Evolutionary conservation across 495 filamentous ascomycete genomes (phyloP), one percentile per base, ranked within the genome.

Genomic region (Penicillium lividum): DNA sequence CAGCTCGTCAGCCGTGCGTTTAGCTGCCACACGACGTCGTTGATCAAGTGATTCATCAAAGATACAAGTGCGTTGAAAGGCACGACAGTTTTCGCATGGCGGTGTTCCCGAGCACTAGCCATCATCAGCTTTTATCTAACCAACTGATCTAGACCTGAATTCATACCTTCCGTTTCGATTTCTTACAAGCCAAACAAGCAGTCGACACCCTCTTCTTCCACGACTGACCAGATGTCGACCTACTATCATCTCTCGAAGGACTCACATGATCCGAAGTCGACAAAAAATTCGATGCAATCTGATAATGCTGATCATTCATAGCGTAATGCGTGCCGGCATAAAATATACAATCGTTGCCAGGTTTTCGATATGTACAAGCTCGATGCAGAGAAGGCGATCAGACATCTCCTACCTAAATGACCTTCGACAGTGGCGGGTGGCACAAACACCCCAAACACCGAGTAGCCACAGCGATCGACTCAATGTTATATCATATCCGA

Each of bases 41-140:
- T 78, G 75, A 52, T 80, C 77, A 33, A 78, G 67, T 2, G 74
- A 75, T 67, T 80, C 75, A 54, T 80, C 77, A 59, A 80, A 80
- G 25, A 78, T 65, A 54, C 77, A 80, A 28, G 71, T 66, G 16
- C 76, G 58, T 25, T 68, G 65, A 54, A 76, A 76, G 43, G 73
- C 58, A 25, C 70, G 68, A 60, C 77, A 80, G 53, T 77, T 80
- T 15, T 73, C 67, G 48, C 77, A 80, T 2, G 75, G 75, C 22
- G 72, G 49, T 27, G 61, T 65, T 13, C 77, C 77, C 15, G 75
- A 77, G 61, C 77, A 80, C 74, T 78, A 40, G 52, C 1, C 45
- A 13, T 25, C 16, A 5, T 28, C 1, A 47, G 6, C 15, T 27
- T 8, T 27, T 7, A 28, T 10, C 27, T 27, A 28, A 18, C 44